Percentiles rank a stretch among this genome's conserved stretches.
Conservation (phyloP, 192 early-diverging fungal species). For the Backusella macrospora region DNA sequence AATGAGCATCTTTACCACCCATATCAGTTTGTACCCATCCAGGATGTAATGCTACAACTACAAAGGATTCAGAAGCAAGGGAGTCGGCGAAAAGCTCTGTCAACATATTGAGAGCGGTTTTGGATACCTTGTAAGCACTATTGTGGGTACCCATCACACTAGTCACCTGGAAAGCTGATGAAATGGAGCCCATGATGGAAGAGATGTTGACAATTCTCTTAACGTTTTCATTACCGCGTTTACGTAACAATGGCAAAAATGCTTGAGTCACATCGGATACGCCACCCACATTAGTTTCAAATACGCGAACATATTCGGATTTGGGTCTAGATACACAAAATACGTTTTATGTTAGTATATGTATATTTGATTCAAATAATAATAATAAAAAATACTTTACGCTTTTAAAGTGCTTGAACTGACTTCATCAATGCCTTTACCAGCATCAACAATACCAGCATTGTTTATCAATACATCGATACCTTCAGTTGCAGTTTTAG, state of each 20-base stretch:
- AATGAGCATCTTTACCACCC: constrained; percentile 10
- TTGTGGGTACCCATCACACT: neutral
- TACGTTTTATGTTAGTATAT: neutral
- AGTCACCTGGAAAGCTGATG: too few species aligned
- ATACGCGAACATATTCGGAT: constrained; percentile 11
- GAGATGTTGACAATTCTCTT: constrained; percentile 39
- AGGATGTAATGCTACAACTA: constrained; percentile 22
- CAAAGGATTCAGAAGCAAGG: constrained; percentile 1
- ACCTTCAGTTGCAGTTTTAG: constrained; percentile 6
- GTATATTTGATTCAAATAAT: too few species aligned
- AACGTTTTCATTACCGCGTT: constrained; percentile 19
- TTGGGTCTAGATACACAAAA: neutral
- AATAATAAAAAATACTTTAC: constrained; percentile 4
- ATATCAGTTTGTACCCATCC: constrained; percentile 32
- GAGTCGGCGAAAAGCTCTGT: constrained; percentile 11
- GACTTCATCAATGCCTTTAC: too few species aligned
- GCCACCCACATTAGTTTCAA: constrained; percentile 39
- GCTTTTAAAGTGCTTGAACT: neutral
- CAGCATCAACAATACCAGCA: constrained; percentile 21
- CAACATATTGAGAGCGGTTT: constrained; percentile 33
- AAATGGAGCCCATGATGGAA: constrained; percentile 38
- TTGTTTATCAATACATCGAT: constrained; percentile 43
- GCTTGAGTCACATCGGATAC: constrained; percentile 22
- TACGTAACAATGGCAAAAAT: constrained; percentile 23
- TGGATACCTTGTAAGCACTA: constrained; percentile 27